Percentiles rank a stretch among this genome's conserved stretches.
Evolutionary conservation across 2,329 filamentous ascomycete species (phyloP).

Genomic region (Beauveria scarabaeidicola): DNA sequence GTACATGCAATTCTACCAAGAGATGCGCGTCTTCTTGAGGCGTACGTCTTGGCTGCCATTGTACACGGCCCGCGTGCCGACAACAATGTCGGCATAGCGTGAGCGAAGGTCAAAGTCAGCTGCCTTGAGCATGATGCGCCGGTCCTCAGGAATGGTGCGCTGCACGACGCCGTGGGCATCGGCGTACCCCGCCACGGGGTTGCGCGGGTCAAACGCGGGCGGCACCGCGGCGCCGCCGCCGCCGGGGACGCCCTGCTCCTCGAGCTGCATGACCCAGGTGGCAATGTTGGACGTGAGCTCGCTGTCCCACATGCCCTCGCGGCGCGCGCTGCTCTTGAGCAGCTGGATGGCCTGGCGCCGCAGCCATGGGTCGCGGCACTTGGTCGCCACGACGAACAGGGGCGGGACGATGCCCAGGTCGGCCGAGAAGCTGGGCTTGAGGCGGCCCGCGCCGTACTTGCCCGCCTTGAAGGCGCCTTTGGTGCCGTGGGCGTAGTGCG

Average conservation of each 20-base stretch:
- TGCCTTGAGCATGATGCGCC: slow-evolving; percentile 46
- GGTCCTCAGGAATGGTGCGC: slow-evolving; percentile 39
- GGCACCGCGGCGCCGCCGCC: background rate
- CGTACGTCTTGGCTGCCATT: slow-evolving; percentile 39
- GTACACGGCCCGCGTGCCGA: slow-evolving; percentile 45
- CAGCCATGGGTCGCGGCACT: slow-evolving; percentile 49
- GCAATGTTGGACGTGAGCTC: slow-evolving; percentile 47
- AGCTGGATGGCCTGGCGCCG: slow-evolving; percentile 54
- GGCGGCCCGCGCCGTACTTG: slow-evolving; percentile 38
- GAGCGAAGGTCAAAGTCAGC: slow-evolving; percentile 49
- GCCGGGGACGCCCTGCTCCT: slow-evolving; percentile 30
- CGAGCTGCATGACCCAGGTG: slow-evolving; percentile 46
- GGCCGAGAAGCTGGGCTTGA: slow-evolving; percentile 55
- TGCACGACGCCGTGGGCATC: slow-evolving; percentile 3
- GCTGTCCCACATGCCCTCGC: slow-evolving; percentile 65
- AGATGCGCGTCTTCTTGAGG: slow-evolving; percentile 36
- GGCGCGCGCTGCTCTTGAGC: slow-evolving; percentile 48
- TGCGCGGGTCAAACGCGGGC: slow-evolving; percentile 24
- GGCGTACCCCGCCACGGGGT: background rate
- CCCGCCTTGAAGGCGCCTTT: slow-evolving; percentile 31
- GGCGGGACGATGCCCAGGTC: slow-evolving; percentile 57
- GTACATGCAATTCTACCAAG: slow-evolving; percentile 31
- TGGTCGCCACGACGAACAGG: slow-evolving; percentile 57
- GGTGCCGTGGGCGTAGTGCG: background rate
- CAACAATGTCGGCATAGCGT: slow-evolving; percentile 39